Percentiles rank a stretch among this genome's conserved stretches.
These are phyloP conservation scores for Yamadazyma kanchanaburiensis DNA, from an alignment of 1,139 yeast genomes.

Conservation along the genomic window DNA sequence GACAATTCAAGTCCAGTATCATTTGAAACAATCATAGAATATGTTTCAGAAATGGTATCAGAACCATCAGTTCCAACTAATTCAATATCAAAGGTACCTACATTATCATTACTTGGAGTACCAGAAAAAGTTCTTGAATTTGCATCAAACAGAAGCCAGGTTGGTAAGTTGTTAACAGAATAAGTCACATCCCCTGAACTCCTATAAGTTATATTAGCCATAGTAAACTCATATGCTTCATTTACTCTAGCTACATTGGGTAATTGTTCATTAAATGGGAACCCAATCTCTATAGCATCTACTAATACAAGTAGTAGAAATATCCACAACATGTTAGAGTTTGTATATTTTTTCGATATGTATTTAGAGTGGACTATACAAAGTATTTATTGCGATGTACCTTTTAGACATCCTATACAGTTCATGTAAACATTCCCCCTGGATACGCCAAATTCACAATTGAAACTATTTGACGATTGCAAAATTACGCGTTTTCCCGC, in stretches of 20 bases:
- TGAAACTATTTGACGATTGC: too few species aligned
- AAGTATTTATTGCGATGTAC: too few species aligned
- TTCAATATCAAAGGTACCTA: slow-evolving; percentile 43
- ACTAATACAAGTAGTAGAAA: slow-evolving; percentile 7
- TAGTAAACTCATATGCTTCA: slow-evolving; percentile 58
- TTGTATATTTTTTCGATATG: too few species aligned
- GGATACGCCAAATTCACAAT: too few species aligned
- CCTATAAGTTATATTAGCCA: slow-evolving; percentile 70
- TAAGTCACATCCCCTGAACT: slow-evolving; percentile 52
- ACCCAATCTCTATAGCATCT: slow-evolving; percentile 51
- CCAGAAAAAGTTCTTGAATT: slow-evolving; percentile 64
- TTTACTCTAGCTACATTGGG: slow-evolving; percentile 84
- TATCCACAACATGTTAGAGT: slow-evolving; percentile 6
- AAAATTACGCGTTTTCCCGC: too few species aligned
- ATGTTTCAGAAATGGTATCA: slow-evolving; percentile 44
- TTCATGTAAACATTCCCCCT: too few species aligned
- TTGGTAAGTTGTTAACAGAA: slow-evolving; percentile 57
- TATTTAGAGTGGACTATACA: too few species aligned
- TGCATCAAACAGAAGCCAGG: slow-evolving; percentile 75
- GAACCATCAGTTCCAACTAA: slow-evolving; percentile 65
- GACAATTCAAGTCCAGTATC: slow-evolving; percentile 49
- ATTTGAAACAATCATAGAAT: slow-evolving; percentile 58
- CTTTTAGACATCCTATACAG: too few species aligned
- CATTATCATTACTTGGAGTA: slow-evolving; percentile 49
- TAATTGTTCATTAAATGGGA: slow-evolving; percentile 76